Evolutionary conservation across 495 filamentous ascomycete genomes (phyloP).

Genomic region (Neurospora discreta): DNA sequence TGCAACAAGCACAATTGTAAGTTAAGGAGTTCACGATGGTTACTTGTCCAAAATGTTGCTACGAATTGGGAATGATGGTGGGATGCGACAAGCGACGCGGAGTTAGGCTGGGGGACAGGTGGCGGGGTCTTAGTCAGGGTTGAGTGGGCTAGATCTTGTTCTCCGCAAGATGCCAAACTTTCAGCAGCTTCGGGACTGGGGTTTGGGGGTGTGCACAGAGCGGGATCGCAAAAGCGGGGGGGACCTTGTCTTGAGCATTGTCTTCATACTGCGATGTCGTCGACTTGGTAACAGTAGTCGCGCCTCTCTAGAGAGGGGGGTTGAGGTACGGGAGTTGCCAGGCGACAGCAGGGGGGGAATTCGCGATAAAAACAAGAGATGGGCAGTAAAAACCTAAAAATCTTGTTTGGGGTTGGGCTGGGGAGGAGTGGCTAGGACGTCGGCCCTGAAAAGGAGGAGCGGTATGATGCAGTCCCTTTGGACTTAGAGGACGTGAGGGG

Average conservation of each 20-base stretch:
- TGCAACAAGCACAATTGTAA: constrained; percentile 12
- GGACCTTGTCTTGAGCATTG: constrained; percentile 45
- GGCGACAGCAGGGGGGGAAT: constrained; percentile 11
- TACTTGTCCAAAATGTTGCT: not conserved
- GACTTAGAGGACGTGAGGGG: not conserved
- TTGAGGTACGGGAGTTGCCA: not conserved
- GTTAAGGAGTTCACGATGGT: constrained; percentile 2
- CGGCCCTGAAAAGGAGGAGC: not conserved
- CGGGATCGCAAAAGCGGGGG: constrained; percentile 14
- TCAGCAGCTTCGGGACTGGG: constrained; percentile 11
- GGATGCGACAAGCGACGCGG: not conserved
- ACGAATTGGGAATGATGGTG: not conserved
- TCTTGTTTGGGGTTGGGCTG: not conserved
- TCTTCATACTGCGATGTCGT: constrained; percentile 21
- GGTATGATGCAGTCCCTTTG: not conserved
- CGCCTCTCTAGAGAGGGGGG: not conserved
- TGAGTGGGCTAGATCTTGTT: constrained; percentile 4
- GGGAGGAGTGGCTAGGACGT: not conserved
- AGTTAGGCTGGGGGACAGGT: not conserved
- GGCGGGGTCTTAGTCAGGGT: constrained; percentile 16
- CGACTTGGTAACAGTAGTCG: not conserved
- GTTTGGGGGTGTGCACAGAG: constrained; percentile 5
- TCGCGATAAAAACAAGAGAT: not conserved
- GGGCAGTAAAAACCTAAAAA: not conserved
- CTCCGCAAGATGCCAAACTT: constrained; percentile 23